Evolutionary conservation across 169 alveolate genomes (phyloP), one percentile per base, ranked within the genome.

Genomic region (Eimeria maxima): DNA sequence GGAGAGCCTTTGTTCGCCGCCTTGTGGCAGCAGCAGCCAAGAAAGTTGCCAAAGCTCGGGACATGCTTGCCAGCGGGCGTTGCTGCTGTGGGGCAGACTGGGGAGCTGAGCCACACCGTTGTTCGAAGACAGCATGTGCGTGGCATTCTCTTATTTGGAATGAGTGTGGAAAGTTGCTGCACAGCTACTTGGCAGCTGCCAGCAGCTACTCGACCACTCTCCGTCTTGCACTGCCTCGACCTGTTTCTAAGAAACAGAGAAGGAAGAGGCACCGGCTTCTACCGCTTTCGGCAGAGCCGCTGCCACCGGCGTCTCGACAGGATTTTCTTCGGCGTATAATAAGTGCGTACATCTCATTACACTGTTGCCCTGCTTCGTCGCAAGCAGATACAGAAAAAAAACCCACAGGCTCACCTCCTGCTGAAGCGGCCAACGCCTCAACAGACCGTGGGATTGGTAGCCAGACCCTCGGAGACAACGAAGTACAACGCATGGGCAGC

Each of bases 121-220:
- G 33, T 47, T 53, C 76, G 24, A 60, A 44, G 33, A 57, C 42
- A 84, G 33, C 27, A 55, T 44, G 93, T 38, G n/a, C 18, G 38
- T 84, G 93, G 93, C 45, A 38, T 42, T 33, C 93, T 5, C 29
- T 60, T 60, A 33, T 84, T 11, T 44, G 93, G 93, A 84, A 13
- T 33, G 93, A 84, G 20, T 57, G 74, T 42, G 45, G 69, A 10
- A 53, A 60, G 76, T 20, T 84, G 78, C 47, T 84, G n/a, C 93
- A 84, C 93, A 55, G 74, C 78, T 38, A 57, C 24, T 60, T 84
- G 78, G 67, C 93, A 55, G 93, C 93, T 84, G 93, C 93, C 74
- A 45, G 93, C 76, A 44, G 80, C 57, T 33, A 69, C 80, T 45
- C 93, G 33, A 44, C 93, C 18, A 33, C 33, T 65, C 93, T 84